phyloP scores from a whole-genome alignment of 768 basidiomycete genomes.

The Phanerochaete carnosa region DNA sequence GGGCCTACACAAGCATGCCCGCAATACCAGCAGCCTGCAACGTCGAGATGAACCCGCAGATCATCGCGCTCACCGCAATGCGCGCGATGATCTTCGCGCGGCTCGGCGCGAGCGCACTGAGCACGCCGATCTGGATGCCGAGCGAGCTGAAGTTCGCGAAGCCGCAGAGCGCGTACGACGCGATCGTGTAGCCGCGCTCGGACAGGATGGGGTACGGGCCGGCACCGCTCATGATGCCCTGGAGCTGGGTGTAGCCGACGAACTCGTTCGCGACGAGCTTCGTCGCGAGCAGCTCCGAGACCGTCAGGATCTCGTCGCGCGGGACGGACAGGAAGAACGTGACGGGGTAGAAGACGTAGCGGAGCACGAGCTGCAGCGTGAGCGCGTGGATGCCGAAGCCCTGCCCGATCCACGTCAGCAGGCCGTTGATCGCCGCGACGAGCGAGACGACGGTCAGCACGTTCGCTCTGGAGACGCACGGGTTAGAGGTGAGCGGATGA shows the following conservation, averaged over 20 bases:
- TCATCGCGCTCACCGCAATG: slow-evolving; percentile 65
- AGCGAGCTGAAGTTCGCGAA: slow-evolving; percentile 86
- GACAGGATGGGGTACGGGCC: slow-evolving; percentile 49
- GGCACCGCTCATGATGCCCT: slow-evolving; percentile 38
- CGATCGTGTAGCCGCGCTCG: slow-evolving; percentile 74
- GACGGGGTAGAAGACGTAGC: slow-evolving; percentile 87
- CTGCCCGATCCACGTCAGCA: slow-evolving; percentile 85
- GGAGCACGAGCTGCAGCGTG: slow-evolving; percentile 80
- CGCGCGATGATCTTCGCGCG: slow-evolving; percentile 68
- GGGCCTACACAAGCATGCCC: slow-evolving; percentile 24
- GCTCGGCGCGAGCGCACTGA: slow-evolving; percentile 65
- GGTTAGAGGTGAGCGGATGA: background rate
- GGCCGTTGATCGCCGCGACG: slow-evolving; percentile 76
- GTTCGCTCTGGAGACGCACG: slow-evolving; percentile 50
- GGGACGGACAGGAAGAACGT: slow-evolving; percentile 80
- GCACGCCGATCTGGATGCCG: slow-evolving; percentile 83
- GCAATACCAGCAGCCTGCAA: slow-evolving; percentile 29
- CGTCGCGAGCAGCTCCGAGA: slow-evolving; percentile 78
- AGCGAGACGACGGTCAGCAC: slow-evolving; percentile 84
- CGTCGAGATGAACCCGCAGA: slow-evolving; percentile 64
- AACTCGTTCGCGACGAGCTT: slow-evolving; percentile 91
- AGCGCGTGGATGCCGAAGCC: slow-evolving; percentile 82
- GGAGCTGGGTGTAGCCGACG: slow-evolving; percentile 63
- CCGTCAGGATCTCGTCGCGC: slow-evolving; percentile 72
- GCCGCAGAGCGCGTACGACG: slow-evolving; percentile 85